A percentile compares a stretch with the other conserved stretches of the same genome.
These are phyloP conservation scores for Voacanga thouarsii DNA, from an alignment of 257 asterid species.

Conservation along the genomic window DNA sequence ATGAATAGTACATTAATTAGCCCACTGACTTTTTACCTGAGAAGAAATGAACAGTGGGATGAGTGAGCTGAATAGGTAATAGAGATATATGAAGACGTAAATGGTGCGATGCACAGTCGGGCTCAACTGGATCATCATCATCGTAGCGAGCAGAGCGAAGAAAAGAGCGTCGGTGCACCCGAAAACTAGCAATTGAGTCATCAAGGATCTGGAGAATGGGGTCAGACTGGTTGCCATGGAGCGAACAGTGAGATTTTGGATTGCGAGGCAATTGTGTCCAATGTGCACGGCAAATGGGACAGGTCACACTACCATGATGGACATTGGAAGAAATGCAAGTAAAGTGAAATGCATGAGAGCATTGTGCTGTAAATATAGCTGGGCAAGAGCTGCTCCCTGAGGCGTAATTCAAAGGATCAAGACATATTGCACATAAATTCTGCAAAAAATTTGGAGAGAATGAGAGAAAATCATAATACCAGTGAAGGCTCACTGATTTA, in stretches of 20 bases:
- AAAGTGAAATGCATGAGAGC: constrained; percentile 88
- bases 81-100: constrained; percentile 71
- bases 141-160: constrained; percentile 78
- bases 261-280: constrained; percentile 93
- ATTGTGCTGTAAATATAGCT: constrained; percentile 93
- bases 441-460: constrained; percentile 33
- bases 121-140: constrained; percentile 80
- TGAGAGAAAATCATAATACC: neutral
- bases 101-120: constrained; percentile 39
- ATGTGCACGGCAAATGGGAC: constrained; percentile 91
- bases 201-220: constrained; percentile 90
- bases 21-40: constrained; percentile 20
- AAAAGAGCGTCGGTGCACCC: constrained; percentile 81
- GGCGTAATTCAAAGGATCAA: constrained; percentile 64
- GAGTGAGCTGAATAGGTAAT: constrained; percentile 31
- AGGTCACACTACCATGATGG: constrained; percentile 82
- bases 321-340: constrained; percentile 92
- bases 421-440: constrained; percentile 78
- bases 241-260: constrained; percentile 41
- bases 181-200: constrained; percentile 78
- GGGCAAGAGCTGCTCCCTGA: constrained; percentile 67
- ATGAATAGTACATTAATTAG: constrained; percentile 18
- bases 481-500: neutral
- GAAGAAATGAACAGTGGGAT: constrained; percentile 25
- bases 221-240: constrained; percentile 49